Conservation (phyloP, 495 filamentous ascomycete genomes). For the Melanomma pulvis-pyrius region DNA sequence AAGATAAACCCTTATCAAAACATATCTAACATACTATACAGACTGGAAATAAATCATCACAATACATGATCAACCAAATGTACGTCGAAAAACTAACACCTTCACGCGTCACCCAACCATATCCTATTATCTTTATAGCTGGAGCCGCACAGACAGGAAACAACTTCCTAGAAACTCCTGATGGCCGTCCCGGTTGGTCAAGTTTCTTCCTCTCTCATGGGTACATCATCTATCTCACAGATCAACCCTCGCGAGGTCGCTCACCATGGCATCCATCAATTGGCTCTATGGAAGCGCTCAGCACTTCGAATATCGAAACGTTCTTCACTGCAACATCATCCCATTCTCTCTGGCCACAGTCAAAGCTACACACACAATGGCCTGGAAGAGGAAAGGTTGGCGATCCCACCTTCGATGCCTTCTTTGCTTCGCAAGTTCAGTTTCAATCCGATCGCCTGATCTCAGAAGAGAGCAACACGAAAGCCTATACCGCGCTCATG, state of each 20-base stretch:
- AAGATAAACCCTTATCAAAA: neutral
- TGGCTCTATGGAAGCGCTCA: constrained; percentile 38
- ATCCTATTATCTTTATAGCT: constrained; percentile 34
- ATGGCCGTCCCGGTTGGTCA: constrained; percentile 53
- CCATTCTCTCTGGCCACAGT: constrained; percentile 51
- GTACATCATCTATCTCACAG: constrained; percentile 53
- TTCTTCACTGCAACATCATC: constrained; percentile 48
- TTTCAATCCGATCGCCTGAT: constrained; percentile 32
- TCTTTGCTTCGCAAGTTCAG: constrained; percentile 44
- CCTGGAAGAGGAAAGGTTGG: constrained; percentile 50
- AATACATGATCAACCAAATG: constrained; percentile 34
- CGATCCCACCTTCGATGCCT: constrained; percentile 53
- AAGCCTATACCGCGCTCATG: constrained; percentile 42
- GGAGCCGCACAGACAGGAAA: constrained; percentile 36
- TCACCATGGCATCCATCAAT: constrained; percentile 43
- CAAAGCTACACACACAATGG: constrained; percentile 55
- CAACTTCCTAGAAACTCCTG: constrained; percentile 53
- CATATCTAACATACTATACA: neutral
- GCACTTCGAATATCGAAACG: constrained; percentile 45
- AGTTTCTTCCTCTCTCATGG: constrained; percentile 52
- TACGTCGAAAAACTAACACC: constrained; percentile 40
- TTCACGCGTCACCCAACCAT: neutral
- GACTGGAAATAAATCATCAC: neutral
- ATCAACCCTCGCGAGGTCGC: constrained; percentile 52
- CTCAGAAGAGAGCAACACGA: constrained; percentile 35